Evolutionary conservation across 768 basidiomycete species (phyloP).

Genomic region (Tephrocybe sp.): DNA sequence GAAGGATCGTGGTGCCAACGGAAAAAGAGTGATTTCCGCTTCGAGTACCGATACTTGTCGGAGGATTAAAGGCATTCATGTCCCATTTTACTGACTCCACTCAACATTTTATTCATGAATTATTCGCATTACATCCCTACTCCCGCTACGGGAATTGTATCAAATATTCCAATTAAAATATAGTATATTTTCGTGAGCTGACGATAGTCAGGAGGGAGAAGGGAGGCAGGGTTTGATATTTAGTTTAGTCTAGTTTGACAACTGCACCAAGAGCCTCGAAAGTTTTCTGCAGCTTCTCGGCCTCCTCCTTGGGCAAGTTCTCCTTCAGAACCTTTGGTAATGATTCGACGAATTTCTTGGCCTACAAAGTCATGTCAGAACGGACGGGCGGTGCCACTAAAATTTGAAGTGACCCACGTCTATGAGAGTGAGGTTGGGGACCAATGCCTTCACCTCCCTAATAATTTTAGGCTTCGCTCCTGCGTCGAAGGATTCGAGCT

Average conservation of each 20-base stretch:
- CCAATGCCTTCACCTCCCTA: constrained; percentile 92
- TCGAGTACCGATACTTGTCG: constrained; percentile 92
- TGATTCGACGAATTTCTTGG: constrained; percentile 99
- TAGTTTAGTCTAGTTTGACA: constrained; percentile 79
- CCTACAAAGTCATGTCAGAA: constrained; percentile 46
- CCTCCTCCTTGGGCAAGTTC: constrained; percentile 93
- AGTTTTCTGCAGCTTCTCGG: constrained; percentile 92
- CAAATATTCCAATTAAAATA: constrained; percentile 20
- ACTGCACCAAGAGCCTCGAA: constrained; percentile 88
- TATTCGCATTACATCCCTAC: constrained; percentile 6
- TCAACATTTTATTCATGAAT: neutral
- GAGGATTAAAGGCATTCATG: constrained; percentile 60
- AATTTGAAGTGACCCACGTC: constrained; percentile 61
- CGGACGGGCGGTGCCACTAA: neutral
- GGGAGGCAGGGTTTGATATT: too few relatives aligned
- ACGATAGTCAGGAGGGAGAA: constrained; percentile 13
- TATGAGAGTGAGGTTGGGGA: constrained; percentile 94
- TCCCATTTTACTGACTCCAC: neutral
- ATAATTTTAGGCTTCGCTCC: constrained; percentile 95
- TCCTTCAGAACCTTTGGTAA: constrained; percentile 92
- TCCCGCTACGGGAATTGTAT: constrained; percentile 16
- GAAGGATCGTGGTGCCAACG: constrained; percentile 98
- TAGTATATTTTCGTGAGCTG: constrained; percentile 18
- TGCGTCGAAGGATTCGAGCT: constrained; percentile 91
- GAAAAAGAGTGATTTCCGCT: constrained; percentile 97